These are phyloP conservation scores for Kentomonas sorsogonicus DNA, from an alignment of 208 protist genomes.

Conservation along the genomic window DNA sequence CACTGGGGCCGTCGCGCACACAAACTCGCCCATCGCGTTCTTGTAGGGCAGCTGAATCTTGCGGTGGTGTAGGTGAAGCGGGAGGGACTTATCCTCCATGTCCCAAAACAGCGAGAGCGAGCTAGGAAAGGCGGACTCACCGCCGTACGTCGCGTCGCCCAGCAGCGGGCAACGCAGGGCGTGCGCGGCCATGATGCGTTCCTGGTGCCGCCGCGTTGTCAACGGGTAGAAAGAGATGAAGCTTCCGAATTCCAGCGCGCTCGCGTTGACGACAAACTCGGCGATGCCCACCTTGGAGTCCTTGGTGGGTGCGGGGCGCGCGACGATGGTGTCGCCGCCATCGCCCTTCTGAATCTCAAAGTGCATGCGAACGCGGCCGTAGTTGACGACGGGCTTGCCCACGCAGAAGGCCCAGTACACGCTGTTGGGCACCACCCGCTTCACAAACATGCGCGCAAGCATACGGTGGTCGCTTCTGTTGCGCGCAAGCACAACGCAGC, in stretches of 20 bases:
- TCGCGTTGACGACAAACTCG: constrained; percentile 90
- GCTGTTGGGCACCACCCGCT: constrained; percentile 86
- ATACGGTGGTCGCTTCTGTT: constrained; percentile 75
- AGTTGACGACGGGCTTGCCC: constrained; percentile 80
- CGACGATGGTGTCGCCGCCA: constrained; percentile 69
- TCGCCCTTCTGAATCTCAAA: constrained; percentile 76
- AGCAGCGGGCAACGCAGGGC: constrained; percentile 83
- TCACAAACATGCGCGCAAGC: constrained; percentile 86
- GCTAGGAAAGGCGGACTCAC: constrained; percentile 80
- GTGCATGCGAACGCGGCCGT: constrained; percentile 90
- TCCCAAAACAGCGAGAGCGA: constrained; percentile 82
- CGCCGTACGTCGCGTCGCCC: constrained; percentile 90
- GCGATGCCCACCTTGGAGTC: constrained; percentile 78
- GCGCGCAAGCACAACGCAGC: constrained; percentile 86
- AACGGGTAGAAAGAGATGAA: constrained; percentile 90
- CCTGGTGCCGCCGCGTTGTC: constrained; percentile 83
- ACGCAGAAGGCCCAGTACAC: constrained; percentile 90
- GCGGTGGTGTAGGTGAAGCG: constrained; percentile 83
- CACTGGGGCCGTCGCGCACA: constrained; percentile 83
- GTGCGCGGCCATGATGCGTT: constrained; percentile 89
- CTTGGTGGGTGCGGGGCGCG: constrained; percentile 66
- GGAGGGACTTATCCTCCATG: constrained; percentile 66
- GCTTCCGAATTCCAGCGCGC: constrained; percentile 77
- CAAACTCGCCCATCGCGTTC: constrained; percentile 70
- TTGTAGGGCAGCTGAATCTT: constrained; percentile 92